These are phyloP conservation scores for Lichtheimia hyalospora DNA, from an alignment of 371 early-diverging fungal species.

Conservation along the genomic window DNA sequence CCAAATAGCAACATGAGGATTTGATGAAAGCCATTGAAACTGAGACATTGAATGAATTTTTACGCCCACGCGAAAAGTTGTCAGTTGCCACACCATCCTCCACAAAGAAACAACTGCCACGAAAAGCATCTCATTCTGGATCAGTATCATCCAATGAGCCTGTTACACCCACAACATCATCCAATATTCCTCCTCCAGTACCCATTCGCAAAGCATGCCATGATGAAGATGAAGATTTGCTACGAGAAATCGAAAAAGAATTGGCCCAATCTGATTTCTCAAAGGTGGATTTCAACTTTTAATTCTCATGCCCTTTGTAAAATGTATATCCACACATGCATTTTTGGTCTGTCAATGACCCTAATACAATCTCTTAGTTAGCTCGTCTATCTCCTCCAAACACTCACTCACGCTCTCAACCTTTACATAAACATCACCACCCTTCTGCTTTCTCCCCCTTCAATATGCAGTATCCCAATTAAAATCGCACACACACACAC, in stretches of 20 bases:
- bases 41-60: neutral
- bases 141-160: conserved; percentile 20
- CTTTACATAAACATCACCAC: no score
- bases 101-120: conserved; percentile 4
- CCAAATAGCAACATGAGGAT: conserved; percentile 20
- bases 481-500: no score
- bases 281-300: conserved; percentile 18
- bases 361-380: no score
- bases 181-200: neutral
- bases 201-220: conserved; percentile 2
- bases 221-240: conserved; percentile 19
- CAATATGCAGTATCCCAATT: no score
- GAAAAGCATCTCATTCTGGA: conserved; percentile 7
- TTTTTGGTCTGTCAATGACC: neutral
- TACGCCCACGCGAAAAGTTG: conserved; percentile 10
- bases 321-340: conserved; percentile 2
- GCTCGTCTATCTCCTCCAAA: no score
- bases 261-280: conserved; percentile 17
- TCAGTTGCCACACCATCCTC: neutral
- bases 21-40: conserved; percentile 4
- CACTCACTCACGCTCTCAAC: no score
- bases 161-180: conserved; percentile 15
- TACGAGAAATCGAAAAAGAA: conserved; percentile 20
- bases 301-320: conserved; percentile 5
- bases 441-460: no score